Base-by-base conservation (phyloP, 495 filamentous ascomycete genomes). In the Lindgomyces ingoldianus region DNA sequence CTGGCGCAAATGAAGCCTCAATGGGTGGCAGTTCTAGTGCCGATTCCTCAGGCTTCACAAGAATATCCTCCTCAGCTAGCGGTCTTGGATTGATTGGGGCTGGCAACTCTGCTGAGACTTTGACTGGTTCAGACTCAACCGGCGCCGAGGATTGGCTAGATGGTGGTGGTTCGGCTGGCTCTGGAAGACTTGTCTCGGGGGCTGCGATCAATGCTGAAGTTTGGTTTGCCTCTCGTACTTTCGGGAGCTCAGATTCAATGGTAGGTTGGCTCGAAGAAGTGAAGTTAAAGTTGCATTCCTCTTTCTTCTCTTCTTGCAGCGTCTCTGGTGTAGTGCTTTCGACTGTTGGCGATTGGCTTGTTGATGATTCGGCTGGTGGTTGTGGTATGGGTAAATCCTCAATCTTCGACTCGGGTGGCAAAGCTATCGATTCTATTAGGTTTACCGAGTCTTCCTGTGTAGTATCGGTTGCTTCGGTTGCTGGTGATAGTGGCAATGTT, bases 401-500 rank as follows among this genome's bases (percentile, higher is more conserved):
- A 19, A 29, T 22, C 18, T 52, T 52, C 14, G 54, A n/a, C 30
- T 60, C 62, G 42, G 46, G 14, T 3, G 64, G 46, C 21, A 48
- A 21, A 54, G 63, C 48, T 36, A 54, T 12, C 36, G 36, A 39
- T 18, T 45, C 30, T 49, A 54, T 12, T 42, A 25, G 41, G 24
- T 25, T 36, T 19, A 47, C 39, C 14, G 29, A 8, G 11, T 53
- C 56, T 45, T 55, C 62, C 19, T 52, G 50, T 16, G 64, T 57
- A 2, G 57, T 19, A 21, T 67, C 64, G 29, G 50, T 50, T 3
- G 54, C 42, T 30, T 26, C 52, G 29, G 57, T 51, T n/a, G 19
- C 60, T 33, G 60, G 55, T 1, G 61, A 57, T 19, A 55, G 27
- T 16, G 53, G 59, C 21, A 54, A 44, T 25, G 33, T 18, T 47